These are phyloP conservation scores for Apiospora malaysiana DNA, from an alignment of 2,329 filamentous ascomycete species.

Conservation along the genomic window DNA sequence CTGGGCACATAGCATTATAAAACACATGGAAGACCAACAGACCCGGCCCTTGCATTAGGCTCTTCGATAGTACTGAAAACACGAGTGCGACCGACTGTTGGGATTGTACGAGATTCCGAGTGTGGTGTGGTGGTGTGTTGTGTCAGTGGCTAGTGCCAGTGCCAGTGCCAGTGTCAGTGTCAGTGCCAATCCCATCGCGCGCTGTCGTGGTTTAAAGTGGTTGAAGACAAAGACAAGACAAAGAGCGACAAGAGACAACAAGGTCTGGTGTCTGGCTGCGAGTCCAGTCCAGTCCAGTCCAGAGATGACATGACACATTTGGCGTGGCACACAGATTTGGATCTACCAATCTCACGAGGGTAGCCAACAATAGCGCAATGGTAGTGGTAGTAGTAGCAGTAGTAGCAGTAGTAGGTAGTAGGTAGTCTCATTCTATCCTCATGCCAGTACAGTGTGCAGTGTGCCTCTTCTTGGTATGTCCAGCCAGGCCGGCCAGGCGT, in stretches of 20 bases:
- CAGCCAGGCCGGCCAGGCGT: background rate
- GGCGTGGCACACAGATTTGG: slow-evolving; percentile 14
- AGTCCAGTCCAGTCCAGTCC: background rate
- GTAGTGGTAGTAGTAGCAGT: too few species aligned
- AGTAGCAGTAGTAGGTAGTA: background rate
- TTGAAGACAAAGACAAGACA: background rate
- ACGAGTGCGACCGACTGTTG: background rate
- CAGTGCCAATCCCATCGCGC: background rate
- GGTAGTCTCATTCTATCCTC: background rate
- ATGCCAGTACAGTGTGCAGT: background rate
- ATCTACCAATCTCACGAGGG: slow-evolving; percentile 5
- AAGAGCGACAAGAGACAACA: background rate
- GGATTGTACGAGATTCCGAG: background rate
- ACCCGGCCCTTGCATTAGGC: slow-evolving; percentile 10
- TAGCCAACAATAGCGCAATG: background rate
- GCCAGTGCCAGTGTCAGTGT: background rate
- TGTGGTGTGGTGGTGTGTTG: background rate
- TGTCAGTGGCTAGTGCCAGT: background rate
- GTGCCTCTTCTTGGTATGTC: background rate
- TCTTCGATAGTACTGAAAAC: background rate
- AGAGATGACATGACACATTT: slow-evolving; percentile 11
- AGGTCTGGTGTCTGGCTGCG: background rate
- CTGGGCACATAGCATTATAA: too few species aligned
- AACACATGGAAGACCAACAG: background rate
- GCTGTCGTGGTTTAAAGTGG: background rate